Evolutionary conservation across 2,329 filamentous ascomycete species (phyloP).

Genomic region (Aspergillus sp.): DNA sequence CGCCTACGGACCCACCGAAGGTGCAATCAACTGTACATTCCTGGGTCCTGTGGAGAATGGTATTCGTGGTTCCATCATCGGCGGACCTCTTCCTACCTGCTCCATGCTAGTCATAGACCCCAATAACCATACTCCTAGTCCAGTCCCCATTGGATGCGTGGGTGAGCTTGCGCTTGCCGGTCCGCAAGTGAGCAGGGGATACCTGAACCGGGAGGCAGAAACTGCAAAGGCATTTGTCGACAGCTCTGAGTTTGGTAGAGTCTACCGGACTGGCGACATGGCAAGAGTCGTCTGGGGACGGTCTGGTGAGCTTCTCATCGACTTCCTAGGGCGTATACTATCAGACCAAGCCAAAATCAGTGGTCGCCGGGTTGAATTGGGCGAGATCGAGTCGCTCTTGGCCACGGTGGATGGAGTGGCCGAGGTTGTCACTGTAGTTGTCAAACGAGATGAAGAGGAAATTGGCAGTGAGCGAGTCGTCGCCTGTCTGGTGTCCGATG

Average conservation of each 20-base stretch:
- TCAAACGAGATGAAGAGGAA: slow-evolving; percentile 15
- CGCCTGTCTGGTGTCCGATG: slow-evolving; percentile 23
- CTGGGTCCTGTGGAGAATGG: slow-evolving; percentile 20
- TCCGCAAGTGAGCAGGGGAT: slow-evolving; percentile 31
- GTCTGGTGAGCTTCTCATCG: slow-evolving; percentile 51
- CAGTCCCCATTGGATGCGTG: slow-evolving; percentile 41
- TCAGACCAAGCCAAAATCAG: slow-evolving; percentile 82
- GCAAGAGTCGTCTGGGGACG: slow-evolving; percentile 64
- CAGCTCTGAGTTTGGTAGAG: slow-evolving; percentile 47
- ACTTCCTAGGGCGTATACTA: slow-evolving; percentile 77
- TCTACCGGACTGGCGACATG: slow-evolving; percentile 36
- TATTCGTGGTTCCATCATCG: slow-evolving; percentile 37
- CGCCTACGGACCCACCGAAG: slow-evolving; percentile 36
- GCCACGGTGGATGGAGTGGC: slow-evolving; percentile 19
- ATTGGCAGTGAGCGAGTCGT: slow-evolving; percentile 22
- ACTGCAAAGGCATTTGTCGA: slow-evolving; percentile 27
- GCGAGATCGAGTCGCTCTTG: slow-evolving; percentile 63
- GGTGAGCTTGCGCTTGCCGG: slow-evolving; percentile 48
- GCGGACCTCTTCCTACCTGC: slow-evolving; percentile 36
- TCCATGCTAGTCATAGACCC: slow-evolving; percentile 31
- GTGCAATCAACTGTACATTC: slow-evolving; percentile 29
- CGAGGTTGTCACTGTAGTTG: no score
- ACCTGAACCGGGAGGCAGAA: slow-evolving; percentile 25
- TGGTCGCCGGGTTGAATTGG: slow-evolving; percentile 78
- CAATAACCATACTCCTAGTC: slow-evolving; percentile 25